Evolutionary conservation across 805 yeast genomes (phyloP).

Genomic region (Candida suzukii): DNA sequence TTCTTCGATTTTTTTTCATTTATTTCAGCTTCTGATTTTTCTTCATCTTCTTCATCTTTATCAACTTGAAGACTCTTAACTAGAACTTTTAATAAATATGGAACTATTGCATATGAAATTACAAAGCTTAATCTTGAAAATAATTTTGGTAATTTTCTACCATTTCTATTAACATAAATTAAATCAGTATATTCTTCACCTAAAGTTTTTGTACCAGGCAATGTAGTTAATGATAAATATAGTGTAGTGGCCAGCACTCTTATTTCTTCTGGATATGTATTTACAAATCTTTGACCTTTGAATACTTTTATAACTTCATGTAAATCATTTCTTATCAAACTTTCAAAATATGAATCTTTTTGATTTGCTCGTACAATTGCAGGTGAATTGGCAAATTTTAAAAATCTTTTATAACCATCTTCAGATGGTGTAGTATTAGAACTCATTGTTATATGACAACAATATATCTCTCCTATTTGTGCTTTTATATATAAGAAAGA

Average conservation of each 20-base stretch:
- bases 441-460: neutral
- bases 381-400: constrained; percentile 81
- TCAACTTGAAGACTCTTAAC: constrained; percentile 10
- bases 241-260: constrained; percentile 48
- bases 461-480: too few relatives aligned
- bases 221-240: constrained; percentile 71
- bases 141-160: constrained; percentile 38
- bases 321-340: constrained; percentile 44
- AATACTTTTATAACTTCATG: constrained; percentile 47
- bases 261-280: constrained; percentile 56
- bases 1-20: neutral
- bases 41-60: constrained; percentile 12
- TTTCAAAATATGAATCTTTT: constrained; percentile 73
- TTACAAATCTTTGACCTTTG: constrained; percentile 59
- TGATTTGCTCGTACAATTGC: constrained; percentile 89
- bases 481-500: too few relatives aligned
- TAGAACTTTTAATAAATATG: constrained; percentile 38
- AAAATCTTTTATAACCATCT: constrained; percentile 6
- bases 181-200: constrained; percentile 95
- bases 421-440: neutral
- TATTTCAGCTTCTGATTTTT: neutral
- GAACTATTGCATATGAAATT: constrained; percentile 52
- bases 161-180: constrained; percentile 50
- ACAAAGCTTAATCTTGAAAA: constrained; percentile 52
- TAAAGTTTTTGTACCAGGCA: constrained; percentile 68